A percentile compares a stretch with the other conserved stretches of the same genome.
phyloP scores from a whole-genome alignment of 148 eudicot genomes.

The Pharnaceum exiguum region DNA sequence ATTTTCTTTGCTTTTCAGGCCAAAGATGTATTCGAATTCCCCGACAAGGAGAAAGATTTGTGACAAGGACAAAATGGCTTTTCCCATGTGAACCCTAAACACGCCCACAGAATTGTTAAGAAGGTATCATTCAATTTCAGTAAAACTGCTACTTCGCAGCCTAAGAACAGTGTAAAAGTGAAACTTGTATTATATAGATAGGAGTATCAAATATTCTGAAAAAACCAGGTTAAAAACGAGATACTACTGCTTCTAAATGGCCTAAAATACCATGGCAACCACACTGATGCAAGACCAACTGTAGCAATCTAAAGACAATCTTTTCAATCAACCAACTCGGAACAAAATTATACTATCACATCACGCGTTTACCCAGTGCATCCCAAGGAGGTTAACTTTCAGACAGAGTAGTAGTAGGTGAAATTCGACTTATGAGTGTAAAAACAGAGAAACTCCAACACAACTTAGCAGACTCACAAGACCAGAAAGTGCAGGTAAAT shows the following conservation, averaged over 20 bases:
- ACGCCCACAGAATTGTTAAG: slow-evolving; percentile 13
- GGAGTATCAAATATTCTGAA: too few species aligned
- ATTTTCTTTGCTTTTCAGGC: slow-evolving; percentile 71
- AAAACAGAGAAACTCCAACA: too few species aligned
- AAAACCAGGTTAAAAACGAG: neutral
- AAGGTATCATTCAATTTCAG: neutral
- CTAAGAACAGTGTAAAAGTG: neutral
- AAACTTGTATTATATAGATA: neutral
- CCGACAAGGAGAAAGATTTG: slow-evolving; percentile 92
- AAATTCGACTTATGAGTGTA: too few species aligned
- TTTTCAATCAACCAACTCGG: neutral
- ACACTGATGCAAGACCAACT: neutral
- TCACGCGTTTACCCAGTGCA: too few species aligned
- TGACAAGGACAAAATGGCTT: slow-evolving; percentile 78
- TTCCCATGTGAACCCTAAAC: slow-evolving; percentile 66
- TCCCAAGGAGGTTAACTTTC: too few species aligned
- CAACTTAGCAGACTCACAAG: too few species aligned
- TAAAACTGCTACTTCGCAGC: neutral
- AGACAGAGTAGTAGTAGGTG: too few species aligned
- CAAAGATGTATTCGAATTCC: slow-evolving; percentile 94
- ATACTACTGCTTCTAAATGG: neutral
- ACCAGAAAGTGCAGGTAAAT: too few species aligned
- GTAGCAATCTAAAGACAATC: neutral
- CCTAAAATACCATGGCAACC: neutral
- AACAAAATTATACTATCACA: too few species aligned